Evolutionary conservation across 2,329 filamentous ascomycete species (phyloP), one percentile per base, ranked within the genome.

Genomic region (Cephalotrichum gorgonifer): DNA sequence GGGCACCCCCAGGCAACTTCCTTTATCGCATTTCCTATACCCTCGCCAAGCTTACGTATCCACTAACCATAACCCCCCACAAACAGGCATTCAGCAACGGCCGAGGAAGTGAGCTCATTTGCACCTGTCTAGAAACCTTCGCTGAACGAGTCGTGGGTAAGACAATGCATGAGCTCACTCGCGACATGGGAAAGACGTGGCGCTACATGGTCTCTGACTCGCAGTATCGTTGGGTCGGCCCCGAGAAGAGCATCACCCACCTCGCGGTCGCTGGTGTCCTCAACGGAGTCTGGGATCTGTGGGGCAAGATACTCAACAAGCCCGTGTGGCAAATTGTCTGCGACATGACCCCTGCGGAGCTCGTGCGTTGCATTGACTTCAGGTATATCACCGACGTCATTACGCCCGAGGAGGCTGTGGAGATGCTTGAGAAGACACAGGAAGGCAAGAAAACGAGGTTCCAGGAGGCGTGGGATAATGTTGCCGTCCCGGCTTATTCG

Each of bases 261-360:
- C 77, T 86, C 17, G 82, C 81, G 3, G 72, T 85, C 4, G 80
- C 79, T 17, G 79, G 80, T 9, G 75, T 85, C 17, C 78, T 83
- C 30, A 86, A 86, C 56, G 81, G 81, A 2, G 73, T 86, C 53
- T 86, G 82, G 82, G 82, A 86, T 62, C 70, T 86, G 2, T 85
- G 81, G 81, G 80, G 79, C 8, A 85, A 84, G 63, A 73, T 71
- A 3, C 69, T 83, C 27, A 68, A 71, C 48, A 85, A 85, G 66
- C 82, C 82, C 2, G 79, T 86, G 2, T 86, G 82, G 82, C 69
- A 77, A 48, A 76, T 86, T 30, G 76, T 86, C 25, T 78, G 79
- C 2, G 82, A 85, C 52, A 84, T 86, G 78, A 77, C 70, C 1
- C 81, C 82, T 0, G 76, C 83, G 60, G 77, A 86, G 62, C 74